Percentiles rank a stretch among this genome's conserved stretches.
These are phyloP conservation scores for baker's yeast (Saccharomyces cerevisiae) DNA, from an alignment of 805 yeast genomes.

Conservation along the genomic window DNA sequence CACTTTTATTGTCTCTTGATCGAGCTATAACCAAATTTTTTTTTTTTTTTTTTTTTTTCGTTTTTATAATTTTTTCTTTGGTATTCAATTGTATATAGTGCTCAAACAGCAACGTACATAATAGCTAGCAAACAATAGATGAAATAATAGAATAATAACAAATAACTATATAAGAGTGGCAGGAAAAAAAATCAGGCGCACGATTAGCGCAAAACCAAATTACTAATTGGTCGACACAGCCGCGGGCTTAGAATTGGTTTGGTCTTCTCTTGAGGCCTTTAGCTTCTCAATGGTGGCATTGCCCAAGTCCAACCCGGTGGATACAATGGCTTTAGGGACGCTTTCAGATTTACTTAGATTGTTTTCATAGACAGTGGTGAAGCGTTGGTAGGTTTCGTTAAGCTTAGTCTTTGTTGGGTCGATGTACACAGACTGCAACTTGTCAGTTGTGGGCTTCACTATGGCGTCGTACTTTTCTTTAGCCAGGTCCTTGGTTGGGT, in stretches of 20 bases:
- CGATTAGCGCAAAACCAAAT: neutral
- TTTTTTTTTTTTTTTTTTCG: neutral
- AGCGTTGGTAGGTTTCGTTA: constrained; percentile 21
- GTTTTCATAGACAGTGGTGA: constrained; percentile 23
- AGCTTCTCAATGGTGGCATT: constrained; percentile 23
- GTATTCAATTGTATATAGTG: neutral
- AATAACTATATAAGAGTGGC: neutral
- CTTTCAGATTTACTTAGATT: constrained; percentile 23
- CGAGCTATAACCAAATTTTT: neutral
- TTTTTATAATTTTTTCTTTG: neutral
- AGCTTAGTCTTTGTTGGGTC: constrained; percentile 14
- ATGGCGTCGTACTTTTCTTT: constrained; percentile 16
- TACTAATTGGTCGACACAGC: neutral
- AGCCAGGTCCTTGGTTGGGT: constrained; percentile 20
- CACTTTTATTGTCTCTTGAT: neutral
- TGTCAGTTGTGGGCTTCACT: constrained; percentile 21
- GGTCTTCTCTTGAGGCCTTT: constrained; percentile 5
- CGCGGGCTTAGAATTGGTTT: neutral
- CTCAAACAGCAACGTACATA: neutral
- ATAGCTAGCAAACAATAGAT: neutral
- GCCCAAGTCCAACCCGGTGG: constrained; percentile 28
- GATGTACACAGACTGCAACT: constrained; percentile 11
- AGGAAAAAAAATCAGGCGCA: neutral
- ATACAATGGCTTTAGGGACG: constrained; percentile 27
- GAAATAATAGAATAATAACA: neutral